Base-by-base conservation (phyloP, 2,329 filamentous ascomycete genomes). In the Fusarium sp. region DNA sequence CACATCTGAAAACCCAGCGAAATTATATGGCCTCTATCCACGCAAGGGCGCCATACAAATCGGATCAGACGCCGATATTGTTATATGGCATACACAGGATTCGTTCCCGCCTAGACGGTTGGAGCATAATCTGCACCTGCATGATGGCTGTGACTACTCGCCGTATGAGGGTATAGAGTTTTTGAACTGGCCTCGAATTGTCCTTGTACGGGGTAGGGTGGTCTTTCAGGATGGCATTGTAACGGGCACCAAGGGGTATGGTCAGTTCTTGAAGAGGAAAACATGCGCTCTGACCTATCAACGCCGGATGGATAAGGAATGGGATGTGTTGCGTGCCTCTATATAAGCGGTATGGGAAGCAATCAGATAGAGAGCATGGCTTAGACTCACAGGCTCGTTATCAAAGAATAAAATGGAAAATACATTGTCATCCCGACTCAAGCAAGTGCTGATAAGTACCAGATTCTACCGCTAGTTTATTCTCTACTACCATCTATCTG, bases 31-130 rank as follows among this genome's bases (percentile, higher is more conserved):
- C 15, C 22, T 50, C 30, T 50, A 33, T 50, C 45, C 45, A 8
- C 45, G 45, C 15, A 50, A 50, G 30, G 45, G 45, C 7, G 45
- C 45, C 11, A 50, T 50, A 33, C 45, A 50, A 50, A 33, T 50
- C n/a, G 45, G 45, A 50, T 50, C 45, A 50, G 45, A 50, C 11
- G 45, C 45, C 45, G 45, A 50, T 13, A 50, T 50, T 31, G 15
- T 50, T 11, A 50, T 50, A 33, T 50, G 45, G 45, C 45, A 50
- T 15, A 13, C 14, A 50, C 45, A 50, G 1, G 22, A 50, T n/a
- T 18, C 5, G 28, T 50, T 50, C 30, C 5, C 22, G 11, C 45
- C 45, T 6, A 50, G 45, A 33, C 31, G 2, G 28, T 14, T 50
- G 30, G 30, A 24, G 9, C 45, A 50, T 22, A 24, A 9, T 31